Conservation (phyloP, 768 basidiomycete species). For the Mycena leptocephala region DNA sequence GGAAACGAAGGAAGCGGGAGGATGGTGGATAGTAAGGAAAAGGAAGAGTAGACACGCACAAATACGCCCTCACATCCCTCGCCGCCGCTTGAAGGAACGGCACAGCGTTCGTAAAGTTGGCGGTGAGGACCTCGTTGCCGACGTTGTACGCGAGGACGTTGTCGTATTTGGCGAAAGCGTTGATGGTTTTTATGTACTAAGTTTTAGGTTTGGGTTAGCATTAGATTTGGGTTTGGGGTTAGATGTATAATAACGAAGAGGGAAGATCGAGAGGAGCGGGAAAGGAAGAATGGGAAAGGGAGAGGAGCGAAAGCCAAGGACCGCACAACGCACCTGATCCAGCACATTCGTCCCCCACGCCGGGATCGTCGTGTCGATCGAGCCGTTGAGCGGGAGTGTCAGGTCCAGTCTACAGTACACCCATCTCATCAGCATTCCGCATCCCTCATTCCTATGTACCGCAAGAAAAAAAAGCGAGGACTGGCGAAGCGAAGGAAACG, state of each 20-base stretch:
- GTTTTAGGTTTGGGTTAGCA: background rate
- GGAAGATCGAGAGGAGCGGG: background rate
- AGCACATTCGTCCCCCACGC: conserved; percentile 76
- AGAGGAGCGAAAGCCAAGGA: background rate
- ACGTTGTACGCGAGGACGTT: conserved; percentile 82
- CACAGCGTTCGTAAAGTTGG: conserved; percentile 64
- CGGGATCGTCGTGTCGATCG: conserved; percentile 71
- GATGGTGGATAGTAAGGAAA: too few species aligned
- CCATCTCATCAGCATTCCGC: too few species aligned
- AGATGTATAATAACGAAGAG: too few species aligned
- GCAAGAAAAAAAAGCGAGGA: too few species aligned
- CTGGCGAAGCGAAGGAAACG: too few species aligned
- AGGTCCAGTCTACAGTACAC: conserved; percentile 80
- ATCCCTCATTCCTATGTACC: too few species aligned
- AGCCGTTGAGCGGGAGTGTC: conserved; percentile 81
- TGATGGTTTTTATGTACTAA: conserved; percentile 71
- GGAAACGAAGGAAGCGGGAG: too few species aligned
- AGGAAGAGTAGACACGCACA: conserved; percentile 58
- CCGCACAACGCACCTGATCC: conserved; percentile 51
- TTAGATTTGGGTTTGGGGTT: too few species aligned
- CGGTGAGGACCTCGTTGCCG: conserved; percentile 74
- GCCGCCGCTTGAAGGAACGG: conserved; percentile 83
- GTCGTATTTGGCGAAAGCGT: conserved; percentile 74
- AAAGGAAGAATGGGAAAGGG: too few species aligned
- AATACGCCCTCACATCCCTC: conserved; percentile 73